phyloP scores from a whole-genome alignment of 2,329 filamentous ascomycete species.

The Lachnellula suecica region DNA sequence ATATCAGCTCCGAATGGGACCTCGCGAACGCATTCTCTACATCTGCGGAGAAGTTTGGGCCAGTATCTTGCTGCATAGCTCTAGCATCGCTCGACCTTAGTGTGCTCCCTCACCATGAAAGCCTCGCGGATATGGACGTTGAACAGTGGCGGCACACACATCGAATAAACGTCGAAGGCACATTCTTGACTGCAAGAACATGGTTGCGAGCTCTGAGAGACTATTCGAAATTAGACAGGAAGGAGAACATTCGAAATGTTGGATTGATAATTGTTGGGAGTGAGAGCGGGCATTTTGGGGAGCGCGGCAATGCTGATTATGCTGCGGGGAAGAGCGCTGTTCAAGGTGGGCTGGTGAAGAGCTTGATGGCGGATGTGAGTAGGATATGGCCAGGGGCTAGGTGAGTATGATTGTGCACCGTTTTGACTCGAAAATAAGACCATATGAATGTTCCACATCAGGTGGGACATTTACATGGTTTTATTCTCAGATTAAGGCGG shows the following conservation, averaged over 20 bases:
- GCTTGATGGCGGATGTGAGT: constrained; percentile 40
- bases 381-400: constrained; percentile 33
- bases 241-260: constrained; percentile 34
- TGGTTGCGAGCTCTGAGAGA: constrained; percentile 40
- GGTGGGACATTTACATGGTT: no score
- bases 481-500: no score
- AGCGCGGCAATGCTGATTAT: constrained; percentile 43
- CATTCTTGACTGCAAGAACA: constrained; percentile 41
- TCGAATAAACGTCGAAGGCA: constrained; percentile 43
- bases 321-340: constrained; percentile 45
- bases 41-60: constrained; percentile 30
- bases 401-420: no score
- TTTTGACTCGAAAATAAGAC: no score
- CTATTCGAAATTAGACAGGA: constrained; percentile 20
- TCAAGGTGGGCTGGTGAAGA: constrained; percentile 42
- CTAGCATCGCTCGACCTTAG: constrained; percentile 44
- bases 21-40: constrained; percentile 31
- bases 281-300: constrained; percentile 44
- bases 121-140: constrained; percentile 40
- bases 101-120: constrained; percentile 37
- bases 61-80: constrained; percentile 40
- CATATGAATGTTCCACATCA: no score
- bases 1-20: constrained; percentile 32
- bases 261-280: constrained; percentile 44
- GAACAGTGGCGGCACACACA: constrained; percentile 40